Conservation (phyloP, 129 eudicot genomes). For the Centrapalus pauciflorus region DNA sequence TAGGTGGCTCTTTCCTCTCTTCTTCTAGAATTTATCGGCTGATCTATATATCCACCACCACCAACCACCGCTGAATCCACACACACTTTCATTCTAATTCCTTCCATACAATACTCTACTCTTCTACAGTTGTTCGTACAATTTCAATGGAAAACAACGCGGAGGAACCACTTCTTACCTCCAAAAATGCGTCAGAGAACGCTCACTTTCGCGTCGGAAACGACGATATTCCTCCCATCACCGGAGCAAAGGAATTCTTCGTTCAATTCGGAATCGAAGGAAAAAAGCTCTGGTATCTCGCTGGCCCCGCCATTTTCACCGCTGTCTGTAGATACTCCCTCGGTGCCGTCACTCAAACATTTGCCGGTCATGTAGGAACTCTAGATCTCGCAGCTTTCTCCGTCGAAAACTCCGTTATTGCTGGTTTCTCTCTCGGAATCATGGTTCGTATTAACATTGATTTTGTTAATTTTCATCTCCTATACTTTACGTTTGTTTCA, state of each 20-base stretch:
- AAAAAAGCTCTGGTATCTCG: constrained; percentile 46
- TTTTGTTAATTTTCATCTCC: not conserved
- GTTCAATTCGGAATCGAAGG: constrained; percentile 45
- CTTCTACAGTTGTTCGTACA: not conserved
- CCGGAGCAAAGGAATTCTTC: constrained; percentile 28
- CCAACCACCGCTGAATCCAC: too few relatives aligned
- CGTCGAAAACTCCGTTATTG: constrained; percentile 47
- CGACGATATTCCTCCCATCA: constrained; percentile 47
- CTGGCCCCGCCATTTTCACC: constrained; percentile 62
- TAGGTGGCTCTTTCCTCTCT: too few relatives aligned
- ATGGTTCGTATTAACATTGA: constrained; percentile 65
- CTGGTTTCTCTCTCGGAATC: constrained; percentile 62
- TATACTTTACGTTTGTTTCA: not conserved
- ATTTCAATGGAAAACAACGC: constrained; percentile 16
- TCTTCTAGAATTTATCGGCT: too few relatives aligned
- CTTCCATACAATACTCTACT: not conserved
- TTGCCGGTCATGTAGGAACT: constrained; percentile 52
- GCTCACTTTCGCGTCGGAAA: constrained; percentile 35
- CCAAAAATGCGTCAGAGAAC: constrained; percentile 4
- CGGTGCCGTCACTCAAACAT: constrained; percentile 51
- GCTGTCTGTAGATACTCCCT: constrained; percentile 54
- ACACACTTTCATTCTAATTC: not conserved
- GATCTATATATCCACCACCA: too few relatives aligned
- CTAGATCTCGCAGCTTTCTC: constrained; percentile 48
- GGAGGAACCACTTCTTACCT: constrained; percentile 22